Evolutionary conservation across 2,329 filamentous ascomycete species (phyloP), one percentile per base, ranked within the genome.

Genomic region (Penicillium sp.): DNA sequence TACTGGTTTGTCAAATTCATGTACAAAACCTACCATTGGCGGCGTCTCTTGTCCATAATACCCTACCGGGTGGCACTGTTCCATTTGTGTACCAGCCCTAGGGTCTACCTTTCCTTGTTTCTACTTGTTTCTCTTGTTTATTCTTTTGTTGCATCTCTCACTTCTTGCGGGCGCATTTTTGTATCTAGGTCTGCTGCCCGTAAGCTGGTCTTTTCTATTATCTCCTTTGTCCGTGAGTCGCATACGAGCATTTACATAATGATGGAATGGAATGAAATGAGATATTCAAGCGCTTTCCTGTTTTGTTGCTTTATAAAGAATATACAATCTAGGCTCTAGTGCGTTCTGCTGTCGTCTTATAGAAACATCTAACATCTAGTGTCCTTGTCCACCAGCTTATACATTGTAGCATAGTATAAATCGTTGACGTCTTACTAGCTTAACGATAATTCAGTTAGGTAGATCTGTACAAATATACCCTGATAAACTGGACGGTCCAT

Each of bases 251-350:
- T 40, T 39, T 52, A 52, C 53, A 55, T 55, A 42, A 55, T 16
- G 53, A 55, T 46, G 4, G 31, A 55, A 55, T 55, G 52, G 48
- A 55, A 55, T 55, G 47, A 51, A 51, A 52, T 52, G 53, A 55
- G 47, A 39, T 34, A n/a, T 29, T 40, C 20, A 40, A 49, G 2
- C 22, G 8, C 10, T 22, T 34, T 26, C 6, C 34, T 32, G 14
- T 22, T 16, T 10, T 14, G 2, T 14, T 50, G 24, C 16, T 16
- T 5, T n/a, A 7, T 37, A 26, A 9, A n/a, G 13, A 43, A 18
- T 13, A 18, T 18, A 29, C 9, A 11, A n/a, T 29, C 16, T 11
- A 43, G 2, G 14, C 9, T 42, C n/a, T n/a, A 18, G n/a, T 29
- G 42, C 16, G 24, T 5, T 18, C n/a, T 44, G 10, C 24, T 29